Base-by-base conservation (phyloP, 1,284 basidiomycete species). In the Afroboletus lepidellus region DNA sequence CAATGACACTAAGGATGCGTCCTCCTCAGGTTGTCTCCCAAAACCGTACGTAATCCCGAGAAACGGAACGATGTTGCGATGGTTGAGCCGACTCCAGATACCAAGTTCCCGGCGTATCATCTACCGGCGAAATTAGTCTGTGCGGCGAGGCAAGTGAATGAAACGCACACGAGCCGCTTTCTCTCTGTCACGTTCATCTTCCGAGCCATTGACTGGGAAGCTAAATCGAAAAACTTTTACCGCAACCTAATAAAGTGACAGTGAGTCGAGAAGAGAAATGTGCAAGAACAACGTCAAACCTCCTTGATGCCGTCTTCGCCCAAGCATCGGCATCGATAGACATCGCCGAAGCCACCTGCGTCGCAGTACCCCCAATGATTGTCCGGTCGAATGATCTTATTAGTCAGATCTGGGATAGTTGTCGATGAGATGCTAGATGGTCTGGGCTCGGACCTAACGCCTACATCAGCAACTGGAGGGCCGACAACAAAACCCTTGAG, bases 311-410 rank as follows among this genome's bases (percentile, higher is more conserved):
- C 9, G 34, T 36, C 34, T 5, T 36, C 34, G 34, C 8, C 20
- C 25, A 4, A 24, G 27, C 43, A 47, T 13, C 4, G 33, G 33
- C 61, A 61, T 13, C 16, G 53, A 30, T 46, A 63, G 56, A 51
- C 6, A 45, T 29, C 0, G 30, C 55, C 3, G n/a, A n/a, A n/a
- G n/a, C n/a, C n/a, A n/a, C n/a, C n/a, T n/a, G n/a, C n/a, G n/a
- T n/a, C n/a, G n/a, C 20, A 27, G 25, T 48, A 42, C 8, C 46
- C 46, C 34, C 34, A 8, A 8, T 36, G n/a, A n/a, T n/a, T 33
- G n/a, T 47, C 4, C 4, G 23, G 18, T 33, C 39, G 38, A 5
- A 27, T 11, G 18, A 52, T 32, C 30, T 20, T 38, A 30, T 33
- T 24, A 1, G 57, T 43, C 13, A 56, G 34, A 34, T 59, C 30